These are phyloP conservation scores for Russula griseocarnosa DNA, from an alignment of 768 basidiomycete genomes.

Conservation along the genomic window DNA sequence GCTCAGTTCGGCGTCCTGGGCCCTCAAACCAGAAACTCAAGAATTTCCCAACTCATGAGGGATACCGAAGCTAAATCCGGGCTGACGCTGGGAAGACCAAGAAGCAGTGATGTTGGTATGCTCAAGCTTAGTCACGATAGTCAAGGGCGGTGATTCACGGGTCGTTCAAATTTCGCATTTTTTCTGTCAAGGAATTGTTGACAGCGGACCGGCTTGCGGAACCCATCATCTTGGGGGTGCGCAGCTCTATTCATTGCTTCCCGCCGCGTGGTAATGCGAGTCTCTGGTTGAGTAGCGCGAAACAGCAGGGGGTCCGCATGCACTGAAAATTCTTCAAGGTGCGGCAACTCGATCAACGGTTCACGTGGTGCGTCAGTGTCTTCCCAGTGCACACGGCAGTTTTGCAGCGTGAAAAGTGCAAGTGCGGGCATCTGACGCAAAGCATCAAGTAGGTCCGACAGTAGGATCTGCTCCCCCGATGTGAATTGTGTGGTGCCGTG, in stretches of 20 bases:
- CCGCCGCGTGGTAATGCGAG: slow-evolving; percentile 11
- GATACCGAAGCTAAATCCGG: too few species aligned
- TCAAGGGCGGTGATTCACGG: too few species aligned
- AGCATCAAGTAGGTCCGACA: slow-evolving; percentile 8
- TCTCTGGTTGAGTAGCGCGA: slow-evolving; percentile 7
- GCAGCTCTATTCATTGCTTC: slow-evolving; percentile 1
- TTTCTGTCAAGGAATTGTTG: too few species aligned
- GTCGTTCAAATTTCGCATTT: too few species aligned
- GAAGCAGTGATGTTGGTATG: too few species aligned
- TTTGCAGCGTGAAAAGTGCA: slow-evolving; percentile 14
- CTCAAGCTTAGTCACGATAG: too few species aligned
- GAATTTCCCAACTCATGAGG: too few species aligned
- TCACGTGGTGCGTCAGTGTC: not conserved
- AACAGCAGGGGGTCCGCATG: slow-evolving; percentile 9
- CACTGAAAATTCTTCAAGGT: slow-evolving; percentile 9
- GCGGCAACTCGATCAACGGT: slow-evolving; percentile 7
- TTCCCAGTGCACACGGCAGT: slow-evolving; percentile 14
- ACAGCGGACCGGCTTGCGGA: too few species aligned
- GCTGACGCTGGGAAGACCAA: too few species aligned
- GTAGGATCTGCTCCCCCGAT: slow-evolving; percentile 17
- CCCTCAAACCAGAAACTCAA: too few species aligned
- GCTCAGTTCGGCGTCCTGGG: too few species aligned
- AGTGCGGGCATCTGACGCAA: slow-evolving; percentile 19
- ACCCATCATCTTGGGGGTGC: too few species aligned
- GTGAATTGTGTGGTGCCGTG: slow-evolving; percentile 19